These are phyloP conservation scores for Trichoderma sp. DNA, from an alignment of 2,329 filamentous ascomycete genomes.

Conservation along the genomic window DNA sequence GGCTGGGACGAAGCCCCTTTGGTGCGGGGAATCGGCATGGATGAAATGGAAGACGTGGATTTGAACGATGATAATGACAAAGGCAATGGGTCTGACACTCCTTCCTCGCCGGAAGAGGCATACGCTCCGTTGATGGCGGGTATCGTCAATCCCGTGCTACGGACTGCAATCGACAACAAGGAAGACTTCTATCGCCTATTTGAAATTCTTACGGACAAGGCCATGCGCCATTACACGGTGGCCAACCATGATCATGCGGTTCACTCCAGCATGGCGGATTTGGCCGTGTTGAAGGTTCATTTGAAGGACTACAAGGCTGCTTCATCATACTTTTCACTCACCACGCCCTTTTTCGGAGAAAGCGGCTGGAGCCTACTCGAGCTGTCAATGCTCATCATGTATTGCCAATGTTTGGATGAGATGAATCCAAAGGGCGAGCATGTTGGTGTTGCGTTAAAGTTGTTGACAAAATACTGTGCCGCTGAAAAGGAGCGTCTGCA, in stretches of 20 bases:
- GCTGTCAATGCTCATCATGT: constrained; percentile 80
- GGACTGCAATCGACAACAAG: constrained; percentile 58
- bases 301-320: constrained; percentile 71
- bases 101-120: constrained; percentile 5
- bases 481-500: constrained; percentile 51
- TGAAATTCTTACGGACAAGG: constrained; percentile 78
- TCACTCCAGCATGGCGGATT: constrained; percentile 75
- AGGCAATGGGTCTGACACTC: constrained; percentile 26
- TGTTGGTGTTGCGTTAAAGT: constrained; percentile 69
- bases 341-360: constrained; percentile 75
- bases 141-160: constrained; percentile 51
- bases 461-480: constrained; percentile 66
- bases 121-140: constrained; percentile 33
- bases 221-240: constrained; percentile 77
- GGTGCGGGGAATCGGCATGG: constrained; percentile 43
- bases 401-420: constrained; percentile 76
- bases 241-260: constrained; percentile 76
- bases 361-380: constrained; percentile 78
- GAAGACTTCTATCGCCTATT: constrained; percentile 66
- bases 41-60: constrained; percentile 57
- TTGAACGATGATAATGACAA: constrained; percentile 44
- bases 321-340: constrained; percentile 72
- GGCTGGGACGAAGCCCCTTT: constrained; percentile 66
- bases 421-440: constrained; percentile 77
- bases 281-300: constrained; percentile 80